Evolutionary conservation across 2,329 filamentous ascomycete genomes (phyloP).

Genomic region (Macrophomina phaseolina): DNA sequence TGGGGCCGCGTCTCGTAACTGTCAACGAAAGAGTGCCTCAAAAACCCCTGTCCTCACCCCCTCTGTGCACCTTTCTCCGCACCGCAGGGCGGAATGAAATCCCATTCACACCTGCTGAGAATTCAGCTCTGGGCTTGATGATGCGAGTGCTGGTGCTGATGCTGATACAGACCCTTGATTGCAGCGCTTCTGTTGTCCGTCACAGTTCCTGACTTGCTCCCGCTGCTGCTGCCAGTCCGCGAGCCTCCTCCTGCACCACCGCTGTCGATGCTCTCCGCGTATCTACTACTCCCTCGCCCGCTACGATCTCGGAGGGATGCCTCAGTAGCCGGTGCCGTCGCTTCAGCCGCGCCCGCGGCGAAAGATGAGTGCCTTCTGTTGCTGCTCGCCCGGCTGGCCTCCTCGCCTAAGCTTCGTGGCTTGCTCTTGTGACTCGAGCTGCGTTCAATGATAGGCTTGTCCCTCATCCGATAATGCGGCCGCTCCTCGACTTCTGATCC

Average conservation of each 20-base stretch:
- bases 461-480: slow-evolving; percentile 22
- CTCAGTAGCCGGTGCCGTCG: background rate
- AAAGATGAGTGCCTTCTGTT: slow-evolving; percentile 12
- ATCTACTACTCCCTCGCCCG: slow-evolving; percentile 9
- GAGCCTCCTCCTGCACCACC: background rate
- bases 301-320: slow-evolving; percentile 12
- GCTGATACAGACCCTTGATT: slow-evolving; percentile 43
- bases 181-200: slow-evolving; percentile 40
- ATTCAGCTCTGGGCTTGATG: slow-evolving; percentile 11
- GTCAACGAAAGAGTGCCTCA: too few species aligned
- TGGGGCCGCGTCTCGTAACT: too few species aligned
- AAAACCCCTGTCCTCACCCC: background rate
- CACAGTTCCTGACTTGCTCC: slow-evolving; percentile 41
- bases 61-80: background rate
- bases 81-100: background rate
- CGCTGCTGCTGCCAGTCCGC: slow-evolving; percentile 12
- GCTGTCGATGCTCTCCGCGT: slow-evolving; percentile 14
- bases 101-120: background rate
- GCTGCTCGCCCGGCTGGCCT: background rate
- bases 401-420: slow-evolving; percentile 7
- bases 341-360: background rate
- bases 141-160: slow-evolving; percentile 29
- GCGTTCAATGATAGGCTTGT: slow-evolving; percentile 23
- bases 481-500: slow-evolving; percentile 12
- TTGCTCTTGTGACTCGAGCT: slow-evolving; percentile 15